These are phyloP conservation scores for Monosporascus cannonballus DNA, from an alignment of 2,329 filamentous ascomycete species.

Conservation along the genomic window DNA sequence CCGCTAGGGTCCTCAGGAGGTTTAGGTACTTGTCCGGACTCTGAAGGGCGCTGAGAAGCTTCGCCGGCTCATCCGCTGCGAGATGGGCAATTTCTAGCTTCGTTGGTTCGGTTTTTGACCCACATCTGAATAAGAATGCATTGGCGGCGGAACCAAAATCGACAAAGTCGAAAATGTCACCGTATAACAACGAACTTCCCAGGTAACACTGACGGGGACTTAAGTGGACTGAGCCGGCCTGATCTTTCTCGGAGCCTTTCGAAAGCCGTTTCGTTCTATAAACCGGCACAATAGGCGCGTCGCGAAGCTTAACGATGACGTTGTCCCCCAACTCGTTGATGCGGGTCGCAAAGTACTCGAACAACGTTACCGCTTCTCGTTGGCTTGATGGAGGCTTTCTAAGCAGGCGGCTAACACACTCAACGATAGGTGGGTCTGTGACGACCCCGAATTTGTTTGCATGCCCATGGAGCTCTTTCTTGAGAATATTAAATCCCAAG, in stretches of 20 bases:
- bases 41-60: slow-evolving; percentile 73
- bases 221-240: slow-evolving; percentile 44
- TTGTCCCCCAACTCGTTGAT: slow-evolving; percentile 64
- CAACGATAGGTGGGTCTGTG: slow-evolving; percentile 70
- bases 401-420: slow-evolving; percentile 70
- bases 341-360: slow-evolving; percentile 77
- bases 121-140: slow-evolving; percentile 78
- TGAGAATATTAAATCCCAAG: slow-evolving; percentile 75
- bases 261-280: slow-evolving; percentile 25
- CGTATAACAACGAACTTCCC: slow-evolving; percentile 64
- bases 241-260: slow-evolving; percentile 31
- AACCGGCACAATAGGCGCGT: slow-evolving; percentile 68
- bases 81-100: slow-evolving; percentile 78
- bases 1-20: slow-evolving; percentile 73
- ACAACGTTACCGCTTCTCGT: slow-evolving; percentile 63
- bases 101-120: slow-evolving; percentile 86
- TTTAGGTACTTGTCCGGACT: slow-evolving; percentile 81
- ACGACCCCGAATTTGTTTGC: slow-evolving; percentile 78
- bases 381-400: slow-evolving; percentile 63
- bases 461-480: slow-evolving; percentile 70
- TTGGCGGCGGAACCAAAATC: slow-evolving; percentile 88
- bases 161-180: slow-evolving; percentile 93
- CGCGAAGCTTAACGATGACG: slow-evolving; percentile 53
- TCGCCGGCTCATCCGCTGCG: slow-evolving; percentile 76
- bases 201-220: slow-evolving; percentile 74